Conservation (phyloP, 78 protist genomes). For the Speleostelium caveatum region DNA sequence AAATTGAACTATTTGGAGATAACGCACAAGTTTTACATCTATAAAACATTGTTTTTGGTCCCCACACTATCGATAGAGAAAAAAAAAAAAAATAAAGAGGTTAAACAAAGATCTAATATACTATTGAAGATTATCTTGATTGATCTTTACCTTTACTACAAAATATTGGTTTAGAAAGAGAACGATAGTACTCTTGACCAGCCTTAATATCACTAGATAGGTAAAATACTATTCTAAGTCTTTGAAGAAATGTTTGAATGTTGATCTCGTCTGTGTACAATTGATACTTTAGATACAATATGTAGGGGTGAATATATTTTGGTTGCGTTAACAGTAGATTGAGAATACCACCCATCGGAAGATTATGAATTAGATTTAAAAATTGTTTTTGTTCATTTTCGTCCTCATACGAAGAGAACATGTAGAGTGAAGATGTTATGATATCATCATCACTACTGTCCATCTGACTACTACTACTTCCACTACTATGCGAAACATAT, state of each 20-base stretch:
- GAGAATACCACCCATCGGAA: no score
- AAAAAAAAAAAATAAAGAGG: background rate
- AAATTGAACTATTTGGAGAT: slow-evolving; percentile 66
- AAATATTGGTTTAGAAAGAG: slow-evolving; percentile 25
- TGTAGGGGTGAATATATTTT: background rate
- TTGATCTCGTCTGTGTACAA: background rate
- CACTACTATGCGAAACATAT: no score
- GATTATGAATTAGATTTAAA: no score
- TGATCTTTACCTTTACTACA: slow-evolving; percentile 28
- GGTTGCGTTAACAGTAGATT: no score
- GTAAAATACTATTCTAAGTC: background rate
- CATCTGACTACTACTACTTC: no score
- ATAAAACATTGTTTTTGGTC: slow-evolving; percentile 48
- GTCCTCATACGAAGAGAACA: no score
- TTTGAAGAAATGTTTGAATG: background rate
- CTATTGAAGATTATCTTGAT: background rate
- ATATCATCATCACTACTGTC: no score
- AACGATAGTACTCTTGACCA: background rate
- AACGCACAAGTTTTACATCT: slow-evolving; percentile 76
- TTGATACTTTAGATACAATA: background rate
- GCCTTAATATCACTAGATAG: background rate
- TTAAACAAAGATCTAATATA: background rate
- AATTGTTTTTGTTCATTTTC: no score
- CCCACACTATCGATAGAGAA: slow-evolving; percentile 43
- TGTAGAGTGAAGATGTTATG: no score